Evolutionary conservation across 2,329 filamentous ascomycete species (phyloP), one percentile per base, ranked within the genome.

Genomic region (Sphaceloma murrayae): DNA sequence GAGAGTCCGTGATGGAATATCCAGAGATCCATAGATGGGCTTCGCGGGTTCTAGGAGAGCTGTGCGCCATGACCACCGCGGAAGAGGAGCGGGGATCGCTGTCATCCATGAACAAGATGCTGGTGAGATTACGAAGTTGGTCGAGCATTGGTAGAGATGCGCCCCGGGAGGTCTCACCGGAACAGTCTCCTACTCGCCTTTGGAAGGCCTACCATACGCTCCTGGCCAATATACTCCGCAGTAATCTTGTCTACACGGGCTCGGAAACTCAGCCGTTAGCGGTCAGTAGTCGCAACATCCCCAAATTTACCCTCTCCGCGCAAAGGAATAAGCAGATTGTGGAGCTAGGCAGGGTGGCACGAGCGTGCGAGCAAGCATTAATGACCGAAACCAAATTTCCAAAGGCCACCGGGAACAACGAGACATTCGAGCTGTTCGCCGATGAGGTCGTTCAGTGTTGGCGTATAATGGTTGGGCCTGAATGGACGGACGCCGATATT

Each of bases 161-260:
- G 31, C 42, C 42, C 2, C 18, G 58, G 75, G 77, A 4, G 67
- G 46, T 74, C 74, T 27, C 7, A 39, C 30, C 16, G 58, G 61
- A 42, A 44, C 58, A 29, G n/a, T 56, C 58, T 7, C 53, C 82
- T 50, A 72, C 82, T 49, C 67, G 77, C 30, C 78, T 94, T 33
- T 95, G 88, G 88, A 79, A 75, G 54, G 77, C 85, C 50, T 95
- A 95, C 61, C 94, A 94, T 58, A 67, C 77, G 33, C 77, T 82
- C 1, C 66, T 95, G 13, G 93, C 87, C 2, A 70, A 70, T n/a
- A 76, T 94, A 26, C 62, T 95, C 5, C 79, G 81, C 53, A 66
- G 77, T 44, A 75, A 78, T 47, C 57, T 84, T 16, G 67, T 78
- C 0, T 84, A 78, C 40, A 53, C 52, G 14, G 39, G 52, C 7